Base-by-base conservation (phyloP, 228 moss, liverwort and hornwort genomes). In the Sphagnum fallax region DNA sequence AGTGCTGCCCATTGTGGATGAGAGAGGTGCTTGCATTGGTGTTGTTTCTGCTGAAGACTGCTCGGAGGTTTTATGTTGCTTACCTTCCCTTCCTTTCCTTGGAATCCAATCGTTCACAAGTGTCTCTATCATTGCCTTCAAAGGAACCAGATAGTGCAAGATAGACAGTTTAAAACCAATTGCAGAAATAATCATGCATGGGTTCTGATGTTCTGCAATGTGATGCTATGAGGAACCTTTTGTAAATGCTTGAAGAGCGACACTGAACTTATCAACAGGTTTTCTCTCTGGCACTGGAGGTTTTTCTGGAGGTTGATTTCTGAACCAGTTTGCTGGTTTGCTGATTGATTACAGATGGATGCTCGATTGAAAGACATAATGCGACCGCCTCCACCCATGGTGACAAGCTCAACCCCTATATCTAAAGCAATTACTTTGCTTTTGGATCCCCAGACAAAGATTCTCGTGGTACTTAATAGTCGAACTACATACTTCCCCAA, bases 401-500 rank as follows among this genome's bases (percentile, higher is more conserved):
- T 97, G 11, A 93, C 93, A 12, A 75, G 74, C 53, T 88, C 97
- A 6, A 93, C 91, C 4, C 84, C 76, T 55, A 71, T 97, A 12
- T 75, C 72, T 4, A 90, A 87, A 65, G 97, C 93, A 52, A 84
- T 93, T 75, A 88, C 80, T 16, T 77, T 93, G 75, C 71, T 97
- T 59, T 74, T 97, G 65, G 76, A 91, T 69, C 91, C 89, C 50
- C 73, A 82, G 72, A 77, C 85, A 47, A 84, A 88, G 65, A 32
- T 91, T 69, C 81, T 97, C 13, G 82, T 84, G 76, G 91, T 97
- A 8, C 88, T 93, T 15, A 91, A 84, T 65, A 89, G 87, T 61
- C 84, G 87, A 70, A 90, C 89, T 16, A 76, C 81, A 10, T 88
- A 93, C 65, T 88, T 87, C 50, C 64, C 80, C 48, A 81, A 76